These are phyloP conservation scores for Chrysanthemum makinoi DNA, from an alignment of 129 eudicot species.

Conservation along the genomic window DNA sequence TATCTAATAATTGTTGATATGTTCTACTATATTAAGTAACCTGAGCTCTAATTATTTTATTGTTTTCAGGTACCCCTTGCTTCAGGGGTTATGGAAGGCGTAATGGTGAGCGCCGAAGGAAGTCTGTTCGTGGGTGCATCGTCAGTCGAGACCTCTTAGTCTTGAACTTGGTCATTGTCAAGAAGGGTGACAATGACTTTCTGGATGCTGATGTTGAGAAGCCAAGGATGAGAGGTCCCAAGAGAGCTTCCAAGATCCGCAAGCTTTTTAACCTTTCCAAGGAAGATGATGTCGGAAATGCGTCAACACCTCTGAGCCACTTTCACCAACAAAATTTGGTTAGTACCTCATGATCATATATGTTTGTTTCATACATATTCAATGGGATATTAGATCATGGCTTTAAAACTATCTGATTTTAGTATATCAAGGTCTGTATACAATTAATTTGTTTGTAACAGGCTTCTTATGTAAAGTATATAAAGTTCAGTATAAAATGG, in stretches of 20 bases:
- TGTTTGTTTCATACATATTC: too few relatives aligned
- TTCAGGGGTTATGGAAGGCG: constrained; percentile 81
- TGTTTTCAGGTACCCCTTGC: constrained; percentile 63
- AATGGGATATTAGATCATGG: too few relatives aligned
- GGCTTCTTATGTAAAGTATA: too few relatives aligned
- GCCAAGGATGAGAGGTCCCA: constrained; percentile 92
- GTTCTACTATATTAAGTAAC: background rate
- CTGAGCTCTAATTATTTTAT: background rate
- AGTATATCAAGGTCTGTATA: too few relatives aligned
- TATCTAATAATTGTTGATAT: too few relatives aligned
- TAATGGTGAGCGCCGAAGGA: constrained; percentile 79
- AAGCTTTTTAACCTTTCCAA: constrained; percentile 77
- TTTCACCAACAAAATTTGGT: constrained; percentile 67
- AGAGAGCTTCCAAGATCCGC: constrained; percentile 88
- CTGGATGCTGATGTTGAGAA: constrained; percentile 89
- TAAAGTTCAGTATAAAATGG: too few relatives aligned
- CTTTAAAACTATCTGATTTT: too few relatives aligned
- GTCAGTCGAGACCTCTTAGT: constrained; percentile 80
- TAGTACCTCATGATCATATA: background rate
- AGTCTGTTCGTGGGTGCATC: constrained; percentile 85
- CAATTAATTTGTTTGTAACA: too few relatives aligned
- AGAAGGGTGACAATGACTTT: constrained; percentile 78
- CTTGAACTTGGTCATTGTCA: constrained; percentile 75
- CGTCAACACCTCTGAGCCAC: constrained; percentile 81
- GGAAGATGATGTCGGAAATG: constrained; percentile 86